Conservation (phyloP, 2,329 filamentous ascomycete species). For the Cercospora zeae-maydis region DNA sequence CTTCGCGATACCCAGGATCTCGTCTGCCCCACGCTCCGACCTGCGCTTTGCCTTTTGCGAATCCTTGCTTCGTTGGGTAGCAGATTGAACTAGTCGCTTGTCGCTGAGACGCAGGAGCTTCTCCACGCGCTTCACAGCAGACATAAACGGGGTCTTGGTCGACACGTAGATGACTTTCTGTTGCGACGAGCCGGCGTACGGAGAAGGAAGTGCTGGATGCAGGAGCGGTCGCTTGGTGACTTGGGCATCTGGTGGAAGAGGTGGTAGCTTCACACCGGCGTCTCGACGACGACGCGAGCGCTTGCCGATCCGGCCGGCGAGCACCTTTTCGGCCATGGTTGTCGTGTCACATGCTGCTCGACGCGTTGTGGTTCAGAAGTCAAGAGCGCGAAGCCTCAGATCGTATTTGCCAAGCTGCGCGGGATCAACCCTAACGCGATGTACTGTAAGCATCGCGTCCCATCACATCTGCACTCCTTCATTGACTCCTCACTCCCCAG, state of each 20-base stretch:
- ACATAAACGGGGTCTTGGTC: slow-evolving; percentile 63
- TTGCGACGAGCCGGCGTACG: slow-evolving; percentile 47
- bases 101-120: slow-evolving; percentile 58
- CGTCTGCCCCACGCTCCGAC: slow-evolving; percentile 22
- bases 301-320: slow-evolving; percentile 2
- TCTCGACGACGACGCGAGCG: neutral
- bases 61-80: slow-evolving; percentile 34
- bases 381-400: neutral
- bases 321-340: slow-evolving; percentile 1
- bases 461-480: neutral
- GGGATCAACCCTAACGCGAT: neutral
- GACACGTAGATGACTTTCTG: slow-evolving; percentile 65
- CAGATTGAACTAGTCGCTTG: slow-evolving; percentile 48
- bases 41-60: slow-evolving; percentile 21
- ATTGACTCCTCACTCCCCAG: neutral
- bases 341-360: neutral
- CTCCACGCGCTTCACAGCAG: slow-evolving; percentile 62
- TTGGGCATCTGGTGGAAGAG: slow-evolving; percentile 24
- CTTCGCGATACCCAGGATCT: slow-evolving; percentile 39
- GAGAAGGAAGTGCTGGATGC: slow-evolving; percentile 53
- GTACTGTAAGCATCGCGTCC: neutral
- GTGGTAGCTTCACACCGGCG: slow-evolving; percentile 1
- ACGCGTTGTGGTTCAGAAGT: neutral
- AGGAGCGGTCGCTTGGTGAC: slow-evolving; percentile 57
- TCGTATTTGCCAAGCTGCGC: neutral